phyloP scores from a whole-genome alignment of 2,329 filamentous ascomycete species.

The Colletotrichum tropicale region DNA sequence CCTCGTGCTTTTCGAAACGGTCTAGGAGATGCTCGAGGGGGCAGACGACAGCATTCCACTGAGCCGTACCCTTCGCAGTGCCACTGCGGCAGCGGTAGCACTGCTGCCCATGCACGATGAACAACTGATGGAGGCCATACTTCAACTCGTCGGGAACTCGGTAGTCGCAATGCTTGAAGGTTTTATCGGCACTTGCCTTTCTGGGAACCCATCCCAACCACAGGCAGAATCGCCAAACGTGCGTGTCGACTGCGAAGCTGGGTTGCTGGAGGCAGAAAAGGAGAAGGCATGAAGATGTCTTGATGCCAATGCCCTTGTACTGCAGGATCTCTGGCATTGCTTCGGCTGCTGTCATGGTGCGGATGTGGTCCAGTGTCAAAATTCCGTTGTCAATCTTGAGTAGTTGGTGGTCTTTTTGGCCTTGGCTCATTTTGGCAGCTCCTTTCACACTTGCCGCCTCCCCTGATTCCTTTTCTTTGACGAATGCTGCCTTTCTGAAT shows the following conservation, averaged over 20 bases:
- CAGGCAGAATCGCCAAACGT: conserved; percentile 56
- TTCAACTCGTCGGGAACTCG: conserved; percentile 57
- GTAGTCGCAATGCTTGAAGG: conserved; percentile 58
- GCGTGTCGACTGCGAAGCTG: conserved; percentile 63
- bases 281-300: conserved; percentile 61
- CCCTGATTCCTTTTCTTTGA: conserved; percentile 43
- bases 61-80: conserved; percentile 63
- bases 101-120: conserved; percentile 56
- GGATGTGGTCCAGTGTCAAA: conserved; percentile 60
- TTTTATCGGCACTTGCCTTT: conserved; percentile 47
- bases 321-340: conserved; percentile 55
- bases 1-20: conserved; percentile 23
- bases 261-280: conserved; percentile 58
- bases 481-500: conserved; percentile 45
- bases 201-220: conserved; percentile 62
- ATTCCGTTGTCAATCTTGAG: conserved; percentile 60
- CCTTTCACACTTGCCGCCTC: conserved; percentile 48
- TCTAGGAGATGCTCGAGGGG: conserved; percentile 46
- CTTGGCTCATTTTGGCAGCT: conserved; percentile 39
- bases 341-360: conserved; percentile 46
- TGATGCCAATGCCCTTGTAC: conserved; percentile 60
- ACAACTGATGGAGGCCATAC: conserved; percentile 59
- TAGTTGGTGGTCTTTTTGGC: conserved; percentile 62
- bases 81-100: conserved; percentile 51
- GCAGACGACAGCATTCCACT: conserved; percentile 61